phyloP scores from a whole-genome alignment of 2,329 filamentous ascomycete species.

The Trichophyton simii region DNA sequence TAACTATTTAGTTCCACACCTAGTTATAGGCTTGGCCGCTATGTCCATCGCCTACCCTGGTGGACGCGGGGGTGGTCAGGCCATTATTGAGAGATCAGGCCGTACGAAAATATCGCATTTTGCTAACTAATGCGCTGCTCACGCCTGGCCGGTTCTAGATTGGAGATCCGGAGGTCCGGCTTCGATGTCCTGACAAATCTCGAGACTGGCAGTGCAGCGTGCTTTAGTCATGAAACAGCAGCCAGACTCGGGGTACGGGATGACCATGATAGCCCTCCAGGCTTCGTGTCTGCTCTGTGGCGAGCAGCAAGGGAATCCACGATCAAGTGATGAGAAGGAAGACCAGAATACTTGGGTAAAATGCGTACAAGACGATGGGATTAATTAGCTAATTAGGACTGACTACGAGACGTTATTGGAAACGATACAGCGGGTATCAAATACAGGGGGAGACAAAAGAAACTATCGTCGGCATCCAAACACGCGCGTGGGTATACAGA shows the following conservation, averaged over 20 bases:
- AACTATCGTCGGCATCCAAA: neutral
- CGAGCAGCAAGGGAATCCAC: neutral
- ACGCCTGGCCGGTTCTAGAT: neutral
- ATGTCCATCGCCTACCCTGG: neutral
- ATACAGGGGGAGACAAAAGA: neutral
- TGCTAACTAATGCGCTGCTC: neutral
- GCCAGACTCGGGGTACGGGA: neutral
- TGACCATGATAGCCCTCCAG: neutral
- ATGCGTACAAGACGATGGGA: neutral
- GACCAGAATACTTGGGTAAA: too few species aligned
- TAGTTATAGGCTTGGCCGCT: neutral
- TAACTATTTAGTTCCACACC: neutral
- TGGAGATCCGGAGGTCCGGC: neutral
- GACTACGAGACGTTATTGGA: neutral
- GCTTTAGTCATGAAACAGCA: neutral
- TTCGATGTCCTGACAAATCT: neutral
- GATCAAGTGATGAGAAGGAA: neutral
- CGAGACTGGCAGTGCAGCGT: neutral
- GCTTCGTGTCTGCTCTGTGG: neutral
- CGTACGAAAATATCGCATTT: neutral
- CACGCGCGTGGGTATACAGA: neutral
- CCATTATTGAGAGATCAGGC: neutral
- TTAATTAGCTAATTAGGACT: neutral
- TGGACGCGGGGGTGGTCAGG: neutral
- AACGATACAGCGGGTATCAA: conserved; percentile 2